Evolutionary conservation across 148 eudicot species (phyloP).

Genomic region (Selenicereus undatus): DNA sequence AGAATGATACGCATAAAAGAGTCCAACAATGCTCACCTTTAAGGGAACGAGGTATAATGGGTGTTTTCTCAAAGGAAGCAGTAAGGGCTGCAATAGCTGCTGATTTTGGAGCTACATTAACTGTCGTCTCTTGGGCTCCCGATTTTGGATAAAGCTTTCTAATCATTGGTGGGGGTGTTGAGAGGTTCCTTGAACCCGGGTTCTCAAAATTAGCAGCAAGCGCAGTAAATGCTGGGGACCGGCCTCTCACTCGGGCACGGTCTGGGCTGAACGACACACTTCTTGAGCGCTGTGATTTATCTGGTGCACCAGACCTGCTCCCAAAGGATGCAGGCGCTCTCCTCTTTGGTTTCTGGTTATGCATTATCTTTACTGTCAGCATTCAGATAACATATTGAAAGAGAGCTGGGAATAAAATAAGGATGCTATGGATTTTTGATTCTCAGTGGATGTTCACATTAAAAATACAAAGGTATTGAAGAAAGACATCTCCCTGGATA

Average conservation of each 20-base stretch:
- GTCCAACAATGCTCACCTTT: conserved; percentile 48
- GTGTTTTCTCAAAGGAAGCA: conserved; percentile 55
- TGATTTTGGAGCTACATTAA: conserved; percentile 52
- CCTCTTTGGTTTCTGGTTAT: conserved; percentile 81
- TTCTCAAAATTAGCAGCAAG: conserved; percentile 90
- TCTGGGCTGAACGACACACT: conserved; percentile 89
- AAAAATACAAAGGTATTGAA: not conserved
- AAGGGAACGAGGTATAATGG: conserved; percentile 57
- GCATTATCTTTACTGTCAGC: not conserved
- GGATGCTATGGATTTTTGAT: too few species aligned
- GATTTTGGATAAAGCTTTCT: conserved; percentile 80
- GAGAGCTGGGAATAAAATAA: not conserved
- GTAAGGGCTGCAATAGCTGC: conserved; percentile 73
- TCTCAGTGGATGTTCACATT: not conserved
- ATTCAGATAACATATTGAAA: not conserved
- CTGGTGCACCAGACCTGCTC: conserved; percentile 81
- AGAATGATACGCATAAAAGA: not conserved
- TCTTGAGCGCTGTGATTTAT: conserved; percentile 92
- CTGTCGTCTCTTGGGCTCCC: conserved; percentile 60
- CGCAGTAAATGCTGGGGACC: conserved; percentile 96
- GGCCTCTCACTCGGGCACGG: conserved; percentile 83
- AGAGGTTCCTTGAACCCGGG: conserved; percentile 71
- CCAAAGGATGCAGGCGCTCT: conserved; percentile 66
- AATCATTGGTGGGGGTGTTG: conserved; percentile 91
- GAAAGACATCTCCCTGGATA: not conserved